Evolutionary conservation across 257 asterid genomes (phyloP).

Genomic region (Petrea volubilis): DNA sequence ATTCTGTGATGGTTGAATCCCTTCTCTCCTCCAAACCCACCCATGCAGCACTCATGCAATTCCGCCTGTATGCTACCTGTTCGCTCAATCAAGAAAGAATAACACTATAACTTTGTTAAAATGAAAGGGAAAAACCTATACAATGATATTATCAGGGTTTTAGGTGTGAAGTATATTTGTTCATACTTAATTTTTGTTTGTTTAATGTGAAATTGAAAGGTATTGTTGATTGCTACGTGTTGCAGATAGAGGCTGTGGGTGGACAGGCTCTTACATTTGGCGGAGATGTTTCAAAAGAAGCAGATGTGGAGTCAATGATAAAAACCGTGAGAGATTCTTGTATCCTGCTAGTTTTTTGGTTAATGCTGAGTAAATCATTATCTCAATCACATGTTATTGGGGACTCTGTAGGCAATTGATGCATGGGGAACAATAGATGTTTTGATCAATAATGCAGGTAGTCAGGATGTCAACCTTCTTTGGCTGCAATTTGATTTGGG

Average conservation of each 20-base stretch:
- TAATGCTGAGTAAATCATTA: constrained; percentile 2
- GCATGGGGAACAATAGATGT: constrained; percentile 95
- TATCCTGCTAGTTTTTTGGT: constrained; percentile 3
- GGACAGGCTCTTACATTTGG: constrained; percentile 90
- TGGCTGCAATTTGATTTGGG: constrained; percentile 9
- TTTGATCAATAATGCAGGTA: constrained; percentile 92
- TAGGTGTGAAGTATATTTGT: neutral
- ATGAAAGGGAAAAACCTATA: neutral
- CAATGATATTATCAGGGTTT: neutral
- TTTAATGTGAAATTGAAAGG: neutral
- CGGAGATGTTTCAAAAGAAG: constrained; percentile 97
- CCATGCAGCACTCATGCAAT: neutral
- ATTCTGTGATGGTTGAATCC: neutral
- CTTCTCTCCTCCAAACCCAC: neutral
- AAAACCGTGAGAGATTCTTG: constrained; percentile 61
- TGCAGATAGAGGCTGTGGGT: constrained; percentile 85
- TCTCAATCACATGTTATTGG: constrained; percentile 32
- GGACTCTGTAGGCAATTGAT: constrained; percentile 73
- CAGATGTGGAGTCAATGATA: constrained; percentile 86
- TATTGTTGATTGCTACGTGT: constrained; percentile 15
- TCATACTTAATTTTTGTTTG: neutral
- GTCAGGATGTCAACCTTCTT: constrained; percentile 18
- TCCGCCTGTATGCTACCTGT: neutral
- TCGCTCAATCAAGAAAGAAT: constrained; percentile 12
- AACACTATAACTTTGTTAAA: neutral